Evolutionary conservation across 2,329 filamentous ascomycete genomes (phyloP).

Genomic region (Colletotrichum eleusines): DNA sequence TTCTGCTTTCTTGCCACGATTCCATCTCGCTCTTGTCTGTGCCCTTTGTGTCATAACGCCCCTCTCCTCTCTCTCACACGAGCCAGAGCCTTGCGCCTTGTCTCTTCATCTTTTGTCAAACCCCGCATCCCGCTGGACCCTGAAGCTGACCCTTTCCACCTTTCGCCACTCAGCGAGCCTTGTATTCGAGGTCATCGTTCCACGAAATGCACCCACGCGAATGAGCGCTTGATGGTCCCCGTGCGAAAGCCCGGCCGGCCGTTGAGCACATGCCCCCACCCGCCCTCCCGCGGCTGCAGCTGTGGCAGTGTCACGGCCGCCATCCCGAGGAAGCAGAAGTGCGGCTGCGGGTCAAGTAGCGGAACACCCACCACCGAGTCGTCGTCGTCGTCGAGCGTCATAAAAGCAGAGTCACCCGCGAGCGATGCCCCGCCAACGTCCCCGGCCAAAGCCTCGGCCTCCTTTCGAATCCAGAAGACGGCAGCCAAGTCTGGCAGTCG

Average conservation of each 20-base stretch:
- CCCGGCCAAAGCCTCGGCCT: conserved; percentile 50
- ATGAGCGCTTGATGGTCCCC: conserved; percentile 75
- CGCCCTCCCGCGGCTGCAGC: conserved; percentile 69
- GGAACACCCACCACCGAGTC: conserved; percentile 40
- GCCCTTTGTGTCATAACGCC: background rate
- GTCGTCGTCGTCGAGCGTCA: conserved; percentile 30
- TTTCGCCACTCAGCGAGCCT: conserved; percentile 66
- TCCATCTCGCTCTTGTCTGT: background rate
- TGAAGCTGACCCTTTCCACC: conserved; percentile 41
- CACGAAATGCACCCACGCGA: conserved; percentile 78
- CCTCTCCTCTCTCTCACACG: conserved; percentile 4
- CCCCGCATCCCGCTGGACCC: conserved; percentile 16
- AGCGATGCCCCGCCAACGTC: conserved; percentile 51
- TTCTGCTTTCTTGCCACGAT: conserved; percentile 25
- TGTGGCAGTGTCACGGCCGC: conserved; percentile 74
- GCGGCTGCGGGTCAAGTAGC: conserved; percentile 59
- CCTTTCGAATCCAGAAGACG: conserved; percentile 62
- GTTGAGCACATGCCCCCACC: conserved; percentile 76
- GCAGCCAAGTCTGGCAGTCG: conserved; percentile 52
- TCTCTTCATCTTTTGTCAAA: conserved; percentile 20
- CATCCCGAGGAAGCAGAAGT: conserved; percentile 70
- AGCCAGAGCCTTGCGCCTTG: conserved; percentile 12
- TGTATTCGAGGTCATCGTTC: conserved; percentile 83
- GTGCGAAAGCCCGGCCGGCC: conserved; percentile 80
- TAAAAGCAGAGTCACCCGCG: conserved; percentile 45